phyloP scores from a whole-genome alignment of 768 basidiomycete species.

The Leccinum fibrillosum region DNA sequence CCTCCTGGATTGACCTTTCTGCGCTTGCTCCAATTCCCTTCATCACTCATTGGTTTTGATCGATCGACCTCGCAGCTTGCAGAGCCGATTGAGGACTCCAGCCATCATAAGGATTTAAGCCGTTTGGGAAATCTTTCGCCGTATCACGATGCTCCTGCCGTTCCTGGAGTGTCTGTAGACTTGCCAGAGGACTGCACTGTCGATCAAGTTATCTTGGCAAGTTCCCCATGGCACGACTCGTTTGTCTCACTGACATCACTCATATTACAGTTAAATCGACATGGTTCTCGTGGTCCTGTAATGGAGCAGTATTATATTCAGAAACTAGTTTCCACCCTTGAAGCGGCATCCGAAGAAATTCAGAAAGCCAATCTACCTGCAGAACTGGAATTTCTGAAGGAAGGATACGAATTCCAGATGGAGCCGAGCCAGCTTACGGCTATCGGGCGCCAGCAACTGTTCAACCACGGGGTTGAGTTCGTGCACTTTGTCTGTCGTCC shows the following conservation, averaged over 20 bases:
- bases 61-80: not conserved
- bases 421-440: constrained; percentile 35
- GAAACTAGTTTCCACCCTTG: constrained; percentile 32
- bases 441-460: constrained; percentile 36
- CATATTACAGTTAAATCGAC: constrained; percentile 35
- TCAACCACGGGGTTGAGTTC: constrained; percentile 39
- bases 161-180: constrained; percentile 24
- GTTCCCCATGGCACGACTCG: not conserved
- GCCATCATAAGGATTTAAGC: not conserved
- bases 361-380: constrained; percentile 29
- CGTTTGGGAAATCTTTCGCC: constrained; percentile 37
- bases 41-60: not conserved
- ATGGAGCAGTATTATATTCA: constrained; percentile 27
- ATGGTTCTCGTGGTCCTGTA: constrained; percentile 39
- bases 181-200: constrained; percentile 40
- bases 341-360: constrained; percentile 20
- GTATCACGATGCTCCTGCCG: constrained; percentile 32
- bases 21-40: constrained; percentile 15
- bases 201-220: constrained; percentile 39
- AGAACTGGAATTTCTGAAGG: constrained; percentile 35
- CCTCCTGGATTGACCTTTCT: constrained; percentile 7
- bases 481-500: constrained; percentile 2
- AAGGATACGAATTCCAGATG: constrained; percentile 33
- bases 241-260: not conserved
- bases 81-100: not conserved